Percentiles rank a stretch among this genome's conserved stretches.
Conservation (phyloP, 176 grass and related monocot genomes). For the Bothriochloa decipiens region DNA sequence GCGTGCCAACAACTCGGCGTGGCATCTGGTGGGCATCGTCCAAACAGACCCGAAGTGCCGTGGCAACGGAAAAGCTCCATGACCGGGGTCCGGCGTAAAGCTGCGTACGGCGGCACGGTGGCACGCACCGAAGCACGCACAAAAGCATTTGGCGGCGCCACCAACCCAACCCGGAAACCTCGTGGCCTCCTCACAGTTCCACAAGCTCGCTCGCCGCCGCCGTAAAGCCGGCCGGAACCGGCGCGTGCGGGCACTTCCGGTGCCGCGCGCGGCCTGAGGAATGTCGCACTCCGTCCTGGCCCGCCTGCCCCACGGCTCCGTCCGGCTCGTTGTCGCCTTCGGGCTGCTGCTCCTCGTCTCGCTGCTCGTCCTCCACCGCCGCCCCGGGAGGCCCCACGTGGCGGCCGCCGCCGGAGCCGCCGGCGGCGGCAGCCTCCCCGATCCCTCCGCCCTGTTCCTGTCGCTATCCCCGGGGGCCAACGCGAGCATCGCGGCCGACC, state of each 20-base stretch:
- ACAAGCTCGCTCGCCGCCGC: not conserved
- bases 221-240: not conserved
- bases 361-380: slow-evolving; percentile 33
- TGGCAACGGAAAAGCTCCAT: not conserved
- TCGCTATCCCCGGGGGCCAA: slow-evolving; percentile 72
- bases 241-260: not conserved
- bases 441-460: slow-evolving; percentile 48
- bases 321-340: slow-evolving; percentile 34
- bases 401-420: no score
- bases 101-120: not conserved
- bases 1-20: no score
- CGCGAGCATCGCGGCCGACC: slow-evolving; percentile 63
- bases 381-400: not conserved
- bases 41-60: no score
- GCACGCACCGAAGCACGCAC: no score
- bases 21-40: no score
- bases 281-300: slow-evolving; percentile 43
- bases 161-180: no score
- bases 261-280: not conserved
- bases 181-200: not conserved
- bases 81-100: not conserved
- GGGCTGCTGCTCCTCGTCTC: slow-evolving; percentile 43
- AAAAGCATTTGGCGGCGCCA: not conserved
- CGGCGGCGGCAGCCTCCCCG: not conserved
- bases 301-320: slow-evolving; percentile 7